Evolutionary conservation across 2,329 filamentous ascomycete genomes (phyloP).

Genomic region (Phaeomoniella chlamydospora): DNA sequence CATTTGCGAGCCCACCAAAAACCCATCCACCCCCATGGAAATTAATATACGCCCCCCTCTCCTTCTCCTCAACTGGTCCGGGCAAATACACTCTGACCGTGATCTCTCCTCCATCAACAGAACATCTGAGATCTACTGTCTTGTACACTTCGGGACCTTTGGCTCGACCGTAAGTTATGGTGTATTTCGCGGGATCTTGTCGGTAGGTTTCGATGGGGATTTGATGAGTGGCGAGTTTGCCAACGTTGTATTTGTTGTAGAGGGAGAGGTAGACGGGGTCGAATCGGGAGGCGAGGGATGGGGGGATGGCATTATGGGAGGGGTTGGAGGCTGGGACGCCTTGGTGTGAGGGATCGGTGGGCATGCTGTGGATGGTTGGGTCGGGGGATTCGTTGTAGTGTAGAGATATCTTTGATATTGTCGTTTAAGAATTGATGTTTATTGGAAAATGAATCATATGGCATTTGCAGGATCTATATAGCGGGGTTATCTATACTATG

Average conservation of each 20-base stretch:
- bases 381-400: too few species aligned
- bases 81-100: constrained; percentile 25
- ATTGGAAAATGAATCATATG: too few species aligned
- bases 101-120: constrained; percentile 23
- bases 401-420: too few species aligned
- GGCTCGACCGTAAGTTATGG: constrained; percentile 22
- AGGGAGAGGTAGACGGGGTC: constrained; percentile 25
- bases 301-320: constrained; percentile 26
- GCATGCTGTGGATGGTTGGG: too few species aligned
- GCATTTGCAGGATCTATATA: too few species aligned
- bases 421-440: too few species aligned
- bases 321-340: constrained; percentile 13
- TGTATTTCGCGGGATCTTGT: constrained; percentile 22
- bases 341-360: neutral
- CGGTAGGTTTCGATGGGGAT: constrained; percentile 23
- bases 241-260: constrained; percentile 26
- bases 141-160: constrained; percentile 19
- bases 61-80: constrained; percentile 13
- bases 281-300: constrained; percentile 19
- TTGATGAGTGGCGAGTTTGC: constrained; percentile 26
- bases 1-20: constrained; percentile 22
- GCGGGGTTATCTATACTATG: too few species aligned
- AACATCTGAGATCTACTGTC: constrained; percentile 24
- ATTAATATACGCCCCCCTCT: constrained; percentile 25
- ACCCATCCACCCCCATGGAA: constrained; percentile 29